phyloP scores from a whole-genome alignment of 345 rosid genomes.

The Luvunga scandens region DNA sequence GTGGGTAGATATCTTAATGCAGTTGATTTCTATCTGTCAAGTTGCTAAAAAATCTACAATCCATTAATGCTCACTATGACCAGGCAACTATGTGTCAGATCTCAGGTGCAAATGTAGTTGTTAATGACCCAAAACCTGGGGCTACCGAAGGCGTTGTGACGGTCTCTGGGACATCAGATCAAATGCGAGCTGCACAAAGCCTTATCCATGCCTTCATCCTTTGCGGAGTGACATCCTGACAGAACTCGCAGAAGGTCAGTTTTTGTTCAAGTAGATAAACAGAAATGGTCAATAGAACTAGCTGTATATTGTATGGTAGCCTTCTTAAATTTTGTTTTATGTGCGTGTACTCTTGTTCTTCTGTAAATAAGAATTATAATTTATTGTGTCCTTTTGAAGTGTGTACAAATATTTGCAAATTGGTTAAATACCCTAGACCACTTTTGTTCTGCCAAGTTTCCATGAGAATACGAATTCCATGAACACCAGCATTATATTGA shows the following conservation, averaged over 20 bases:
- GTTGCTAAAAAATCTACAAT: background rate
- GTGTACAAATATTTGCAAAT: background rate
- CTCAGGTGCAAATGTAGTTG: slow-evolving; percentile 65
- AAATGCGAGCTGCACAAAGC: slow-evolving; percentile 66
- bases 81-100: slow-evolving; percentile 35
- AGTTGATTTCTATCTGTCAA: background rate
- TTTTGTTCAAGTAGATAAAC: background rate
- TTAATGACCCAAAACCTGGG: slow-evolving; percentile 67
- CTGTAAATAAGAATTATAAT: background rate
- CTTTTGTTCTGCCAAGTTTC: background rate
- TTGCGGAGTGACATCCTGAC: slow-evolving; percentile 38
- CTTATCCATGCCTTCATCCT: slow-evolving; percentile 72
- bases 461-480: background rate
- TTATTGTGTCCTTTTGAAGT: background rate
- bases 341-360: background rate
- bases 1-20: slow-evolving; percentile 28
- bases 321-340: background rate
- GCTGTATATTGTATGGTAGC: background rate
- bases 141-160: slow-evolving; percentile 56
- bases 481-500: background rate
- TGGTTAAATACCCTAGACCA: background rate
- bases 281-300: background rate
- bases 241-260: background rate
- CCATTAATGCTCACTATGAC: slow-evolving; percentile 2
- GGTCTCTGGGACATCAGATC: slow-evolving; percentile 62